These are phyloP conservation scores for Nakaseomyces kungkrabaensis DNA, from an alignment of 1,139 yeast genomes.

Conservation along the genomic window DNA sequence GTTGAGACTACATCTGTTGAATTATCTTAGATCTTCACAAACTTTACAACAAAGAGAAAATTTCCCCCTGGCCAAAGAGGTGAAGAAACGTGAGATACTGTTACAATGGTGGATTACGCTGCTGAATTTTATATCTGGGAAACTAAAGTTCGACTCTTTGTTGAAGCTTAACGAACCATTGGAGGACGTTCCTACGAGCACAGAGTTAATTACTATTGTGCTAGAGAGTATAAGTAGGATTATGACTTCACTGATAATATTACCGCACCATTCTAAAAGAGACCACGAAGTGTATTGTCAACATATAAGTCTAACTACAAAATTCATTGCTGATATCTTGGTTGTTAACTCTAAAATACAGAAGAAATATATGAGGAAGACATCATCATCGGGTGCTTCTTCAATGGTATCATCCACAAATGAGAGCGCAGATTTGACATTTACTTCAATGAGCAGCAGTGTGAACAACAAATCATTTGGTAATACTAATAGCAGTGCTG, in stretches of 20 bases:
- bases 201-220: slow-evolving; percentile 18
- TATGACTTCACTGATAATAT: slow-evolving; percentile 16
- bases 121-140: slow-evolving; percentile 18
- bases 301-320: slow-evolving; percentile 21
- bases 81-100: slow-evolving; percentile 14
- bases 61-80: background rate
- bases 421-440: slow-evolving; percentile 2
- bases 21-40: background rate
- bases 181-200: slow-evolving; percentile 3
- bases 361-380: slow-evolving; percentile 5
- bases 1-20: slow-evolving; percentile 1
- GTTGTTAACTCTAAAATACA: slow-evolving; percentile 14
- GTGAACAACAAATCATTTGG: background rate
- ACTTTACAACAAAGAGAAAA: background rate
- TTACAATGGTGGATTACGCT: slow-evolving; percentile 29
- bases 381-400: background rate
- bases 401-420: background rate
- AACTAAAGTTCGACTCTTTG: slow-evolving; percentile 7
- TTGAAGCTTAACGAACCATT: slow-evolving; percentile 1
- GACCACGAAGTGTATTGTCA: slow-evolving; percentile 22
- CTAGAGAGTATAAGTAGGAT: slow-evolving; percentile 26
- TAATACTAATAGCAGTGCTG: background rate
- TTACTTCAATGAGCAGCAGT: background rate
- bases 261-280: slow-evolving; percentile 10
- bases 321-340: slow-evolving; percentile 23